phyloP scores from a whole-genome alignment of 768 basidiomycete species.

The Suillus sp. region DNA sequence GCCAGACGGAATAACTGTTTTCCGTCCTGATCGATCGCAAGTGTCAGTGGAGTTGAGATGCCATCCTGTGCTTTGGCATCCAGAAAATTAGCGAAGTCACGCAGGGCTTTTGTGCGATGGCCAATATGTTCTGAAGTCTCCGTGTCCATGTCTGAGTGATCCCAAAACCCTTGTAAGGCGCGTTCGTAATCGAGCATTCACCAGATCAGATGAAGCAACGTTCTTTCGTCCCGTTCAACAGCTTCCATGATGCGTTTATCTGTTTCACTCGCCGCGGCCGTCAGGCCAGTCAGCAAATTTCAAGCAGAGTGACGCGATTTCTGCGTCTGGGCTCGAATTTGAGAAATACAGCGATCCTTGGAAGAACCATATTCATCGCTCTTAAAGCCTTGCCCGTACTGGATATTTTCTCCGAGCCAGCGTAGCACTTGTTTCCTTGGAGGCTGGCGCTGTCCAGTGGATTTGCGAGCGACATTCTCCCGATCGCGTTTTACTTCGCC shows the following conservation, averaged over 20 bases:
- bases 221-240: conserved; percentile 26
- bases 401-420: neutral
- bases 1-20: conserved; percentile 23
- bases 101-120: conserved; percentile 19
- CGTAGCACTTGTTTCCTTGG: neutral
- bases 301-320: neutral
- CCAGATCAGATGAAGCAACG: conserved; percentile 22
- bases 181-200: conserved; percentile 23
- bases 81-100: conserved; percentile 22
- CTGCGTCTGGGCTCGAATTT: neutral
- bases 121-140: conserved; percentile 1
- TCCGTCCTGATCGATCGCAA: conserved; percentile 27
- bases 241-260: conserved; percentile 14
- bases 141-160: neutral
- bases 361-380: neutral
- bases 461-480: conserved; percentile 1
- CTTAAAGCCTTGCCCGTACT: neutral
- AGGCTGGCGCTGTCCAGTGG: neutral
- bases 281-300: conserved; percentile 1
- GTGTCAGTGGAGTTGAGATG: conserved; percentile 17
- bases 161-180: conserved; percentile 15
- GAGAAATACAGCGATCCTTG: neutral
- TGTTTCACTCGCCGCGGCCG: neutral
- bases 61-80: conserved; percentile 15
- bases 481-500: neutral